Conservation (phyloP, 495 filamentous ascomycete genomes). For the Annulohypoxylon moriforme region DNA sequence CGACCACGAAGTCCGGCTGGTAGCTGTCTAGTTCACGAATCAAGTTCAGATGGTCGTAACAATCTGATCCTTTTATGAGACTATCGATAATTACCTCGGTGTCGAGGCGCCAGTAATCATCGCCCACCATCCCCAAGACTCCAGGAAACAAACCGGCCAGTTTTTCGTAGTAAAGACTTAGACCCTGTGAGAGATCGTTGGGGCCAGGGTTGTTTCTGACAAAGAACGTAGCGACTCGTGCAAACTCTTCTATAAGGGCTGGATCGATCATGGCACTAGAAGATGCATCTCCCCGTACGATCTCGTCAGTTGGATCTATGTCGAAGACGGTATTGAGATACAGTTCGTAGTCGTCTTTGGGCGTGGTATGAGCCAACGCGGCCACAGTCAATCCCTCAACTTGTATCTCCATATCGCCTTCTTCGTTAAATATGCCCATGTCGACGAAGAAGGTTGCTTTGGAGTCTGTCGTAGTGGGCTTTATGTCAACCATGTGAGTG, state of each 20-base stretch:
- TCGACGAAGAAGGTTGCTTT: slow-evolving; percentile 53
- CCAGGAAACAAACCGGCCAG: slow-evolving; percentile 17
- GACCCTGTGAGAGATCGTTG: neutral
- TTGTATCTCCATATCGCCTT: slow-evolving; percentile 53
- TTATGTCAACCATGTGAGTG: slow-evolving; percentile 46
- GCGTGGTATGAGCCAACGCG: slow-evolving; percentile 51
- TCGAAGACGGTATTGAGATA: slow-evolving; percentile 56
- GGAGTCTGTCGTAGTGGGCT: slow-evolving; percentile 36
- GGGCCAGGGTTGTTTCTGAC: neutral
- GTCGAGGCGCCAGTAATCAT: slow-evolving; percentile 47
- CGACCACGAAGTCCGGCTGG: slow-evolving; percentile 42
- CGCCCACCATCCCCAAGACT: slow-evolving; percentile 13
- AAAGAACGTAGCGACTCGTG: slow-evolving; percentile 52
- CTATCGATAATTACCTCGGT: slow-evolving; percentile 45
- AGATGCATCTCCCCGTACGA: slow-evolving; percentile 28
- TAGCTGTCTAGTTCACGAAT: slow-evolving; percentile 43
- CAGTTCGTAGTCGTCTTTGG: slow-evolving; percentile 57
- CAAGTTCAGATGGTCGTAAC: slow-evolving; percentile 45
- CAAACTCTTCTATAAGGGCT: slow-evolving; percentile 52
- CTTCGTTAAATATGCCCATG: slow-evolving; percentile 51
- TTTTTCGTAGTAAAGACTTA: slow-evolving; percentile 4
- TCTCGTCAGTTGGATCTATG: slow-evolving; percentile 56
- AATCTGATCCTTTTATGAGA: slow-evolving; percentile 50
- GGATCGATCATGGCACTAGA: slow-evolving; percentile 7
- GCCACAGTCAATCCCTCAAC: slow-evolving; percentile 55